These are phyloP conservation scores for Mortierella polycephala DNA, from an alignment of 371 early-diverging fungal genomes.

Conservation along the genomic window DNA sequence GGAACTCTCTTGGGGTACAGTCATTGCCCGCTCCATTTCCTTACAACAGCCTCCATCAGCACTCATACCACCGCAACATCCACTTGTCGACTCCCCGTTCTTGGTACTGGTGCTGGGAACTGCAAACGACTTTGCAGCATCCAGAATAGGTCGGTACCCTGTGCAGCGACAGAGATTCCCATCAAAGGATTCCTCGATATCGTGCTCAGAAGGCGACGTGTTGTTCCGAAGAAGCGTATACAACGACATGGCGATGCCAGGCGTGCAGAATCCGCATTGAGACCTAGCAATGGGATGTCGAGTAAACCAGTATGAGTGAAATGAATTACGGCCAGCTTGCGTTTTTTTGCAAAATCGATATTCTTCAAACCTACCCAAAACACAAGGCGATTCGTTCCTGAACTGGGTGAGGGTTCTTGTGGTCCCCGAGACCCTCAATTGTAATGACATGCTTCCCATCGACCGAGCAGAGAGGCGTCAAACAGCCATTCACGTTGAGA, in stretches of 20 bases:
- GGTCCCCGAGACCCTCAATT: not conserved
- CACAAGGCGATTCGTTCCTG: constrained; percentile 1
- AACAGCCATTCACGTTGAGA: not conserved
- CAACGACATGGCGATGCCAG: constrained; percentile 2
- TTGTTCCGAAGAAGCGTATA: not conserved
- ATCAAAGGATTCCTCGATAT: not conserved
- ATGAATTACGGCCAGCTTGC: too few relatives aligned
- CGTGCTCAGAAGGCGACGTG: not conserved
- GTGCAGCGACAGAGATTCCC: constrained; percentile 2
- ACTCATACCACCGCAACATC: not conserved
- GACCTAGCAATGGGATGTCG: not conserved
- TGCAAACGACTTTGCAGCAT: constrained; percentile 1
- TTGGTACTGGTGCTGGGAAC: not conserved
- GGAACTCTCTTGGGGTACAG: not conserved
- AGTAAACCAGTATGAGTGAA: not conserved
- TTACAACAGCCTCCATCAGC: not conserved
- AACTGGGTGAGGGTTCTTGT: constrained; percentile 1
- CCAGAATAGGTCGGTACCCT: not conserved
- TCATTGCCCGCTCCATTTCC: not conserved
- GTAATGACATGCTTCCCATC: constrained; percentile 3
- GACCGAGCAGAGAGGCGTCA: constrained; percentile 2
- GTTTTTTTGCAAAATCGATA: too few relatives aligned
- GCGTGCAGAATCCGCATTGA: constrained; percentile 4
- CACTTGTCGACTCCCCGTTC: not conserved
- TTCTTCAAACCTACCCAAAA: not conserved